phyloP scores from a whole-genome alignment of 2,329 filamentous ascomycete species.

The Talaromyces atroroseus region DNA sequence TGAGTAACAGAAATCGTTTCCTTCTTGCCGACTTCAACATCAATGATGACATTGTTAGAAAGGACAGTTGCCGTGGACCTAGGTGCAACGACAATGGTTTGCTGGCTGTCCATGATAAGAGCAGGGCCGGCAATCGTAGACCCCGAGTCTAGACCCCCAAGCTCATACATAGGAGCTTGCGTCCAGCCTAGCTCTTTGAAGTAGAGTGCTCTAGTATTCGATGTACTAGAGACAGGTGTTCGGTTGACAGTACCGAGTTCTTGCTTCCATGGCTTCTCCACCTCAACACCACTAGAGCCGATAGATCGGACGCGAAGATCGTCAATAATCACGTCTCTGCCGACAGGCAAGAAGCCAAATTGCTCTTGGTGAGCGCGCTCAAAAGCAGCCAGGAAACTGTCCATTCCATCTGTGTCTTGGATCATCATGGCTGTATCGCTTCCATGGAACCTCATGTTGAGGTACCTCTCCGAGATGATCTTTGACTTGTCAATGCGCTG shows the following conservation, averaged over 20 bases:
- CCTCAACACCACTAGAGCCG: neutral
- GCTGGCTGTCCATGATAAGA: slow-evolving; percentile 30
- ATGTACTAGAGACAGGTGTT: neutral
- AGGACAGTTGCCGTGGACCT: slow-evolving; percentile 29
- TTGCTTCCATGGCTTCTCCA: neutral
- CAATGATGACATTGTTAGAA: slow-evolving; percentile 36
- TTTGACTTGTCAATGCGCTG: neutral
- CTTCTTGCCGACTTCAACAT: neutral
- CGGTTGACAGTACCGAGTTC: slow-evolving; percentile 4
- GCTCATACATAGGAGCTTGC: slow-evolving; percentile 3
- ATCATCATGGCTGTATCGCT: neutral
- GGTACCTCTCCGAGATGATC: neutral
- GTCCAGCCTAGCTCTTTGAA: slow-evolving; percentile 1
- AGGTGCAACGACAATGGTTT: slow-evolving; percentile 36
- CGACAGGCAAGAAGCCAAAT: slow-evolving; percentile 72
- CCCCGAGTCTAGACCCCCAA: slow-evolving; percentile 5
- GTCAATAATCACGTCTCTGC: slow-evolving; percentile 75
- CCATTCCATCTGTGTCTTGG: neutral
- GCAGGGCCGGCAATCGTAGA: slow-evolving; percentile 16
- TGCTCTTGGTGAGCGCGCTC: slow-evolving; percentile 62
- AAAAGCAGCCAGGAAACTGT: neutral
- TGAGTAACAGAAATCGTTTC: neutral
- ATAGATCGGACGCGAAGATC: slow-evolving; percentile 65
- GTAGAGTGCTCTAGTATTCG: slow-evolving; percentile 12
- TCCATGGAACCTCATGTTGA: slow-evolving; percentile 1